Base-by-base conservation (phyloP, 352 stramenopile genomes). In the Pythium diclinum region DNA sequence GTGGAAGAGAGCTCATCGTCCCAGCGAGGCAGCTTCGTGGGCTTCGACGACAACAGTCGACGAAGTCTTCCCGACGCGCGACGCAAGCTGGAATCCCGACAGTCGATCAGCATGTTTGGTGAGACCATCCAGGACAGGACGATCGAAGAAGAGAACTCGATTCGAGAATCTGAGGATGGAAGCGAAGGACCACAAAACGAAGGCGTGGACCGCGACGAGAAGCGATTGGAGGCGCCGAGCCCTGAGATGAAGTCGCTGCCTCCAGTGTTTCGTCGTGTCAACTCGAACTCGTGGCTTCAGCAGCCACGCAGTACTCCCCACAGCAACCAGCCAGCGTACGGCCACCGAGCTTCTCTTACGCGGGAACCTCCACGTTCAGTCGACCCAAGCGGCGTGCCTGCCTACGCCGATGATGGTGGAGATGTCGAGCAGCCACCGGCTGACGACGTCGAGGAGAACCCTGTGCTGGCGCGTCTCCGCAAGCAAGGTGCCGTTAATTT, bases 401-500 rank as follows among this genome's bases (percentile, higher is more conserved):
- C 23, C 1, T 38, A 46, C 13, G 10, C 25, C n/a, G 62, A 66
- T 14, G 28, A 57, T 14, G 13, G 42, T 16, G 33, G 60, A 9
- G 44, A 59, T 33, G 51, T 58, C 14, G 40, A 73, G 28, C 71
- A 77, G 47, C 51, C 60, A 44, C 48, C 46, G 16, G 64, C 52
- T 30, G 63, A 61, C 6, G 69, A 77, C 6, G 68, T 80, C 19
- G 75, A 83, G 44, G 79, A 88, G 40, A 93, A 91, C 62, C 85
- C 85, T 3, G 82, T 93, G 56, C 67, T 91, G 34, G 82, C 79
- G 19, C 85, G 85, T 23, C 78, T 93, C 6, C 85, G 83, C 61
- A 91, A 91, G 63, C 85, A 93, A 53, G 85, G 85, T 19, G 85
- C 85, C n/a, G 67, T 93, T 63, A 91, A 89, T 69, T 93, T 91